Conservation (phyloP, 2,329 filamentous ascomycete species). For the Byssoonygena ceratinophila region DNA sequence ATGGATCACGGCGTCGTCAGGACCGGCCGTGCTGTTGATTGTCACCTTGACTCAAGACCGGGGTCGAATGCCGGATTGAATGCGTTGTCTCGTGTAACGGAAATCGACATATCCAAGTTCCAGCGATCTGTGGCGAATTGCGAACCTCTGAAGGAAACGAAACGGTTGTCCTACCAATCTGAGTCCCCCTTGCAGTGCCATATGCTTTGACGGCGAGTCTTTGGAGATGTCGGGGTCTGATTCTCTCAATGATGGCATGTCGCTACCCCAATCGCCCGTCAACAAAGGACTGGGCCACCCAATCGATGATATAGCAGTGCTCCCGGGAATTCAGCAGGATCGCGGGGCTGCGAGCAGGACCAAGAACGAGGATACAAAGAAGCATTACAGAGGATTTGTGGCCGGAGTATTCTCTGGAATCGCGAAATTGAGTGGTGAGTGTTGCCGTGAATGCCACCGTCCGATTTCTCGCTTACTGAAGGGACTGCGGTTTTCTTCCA, state of each 20-base stretch:
- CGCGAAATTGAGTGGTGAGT: conserved; percentile 70
- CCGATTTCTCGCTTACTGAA: neutral
- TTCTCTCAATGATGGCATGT: neutral
- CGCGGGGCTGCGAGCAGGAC: neutral
- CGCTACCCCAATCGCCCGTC: neutral
- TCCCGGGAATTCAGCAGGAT: neutral
- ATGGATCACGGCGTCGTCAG: neutral
- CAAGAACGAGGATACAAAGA: conserved; percentile 11
- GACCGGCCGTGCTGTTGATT: neutral
- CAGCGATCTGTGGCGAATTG: neutral
- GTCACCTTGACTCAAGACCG: neutral
- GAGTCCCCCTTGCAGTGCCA: no score
- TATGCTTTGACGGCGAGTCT: neutral
- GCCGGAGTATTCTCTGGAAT: conserved; percentile 93
- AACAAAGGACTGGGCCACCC: neutral
- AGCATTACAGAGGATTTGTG: conserved; percentile 88
- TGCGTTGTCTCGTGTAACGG: neutral
- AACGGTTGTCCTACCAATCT: no score
- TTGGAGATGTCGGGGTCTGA: neutral
- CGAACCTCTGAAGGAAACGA: neutral
- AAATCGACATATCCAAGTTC: neutral
- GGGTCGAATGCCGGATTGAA: neutral
- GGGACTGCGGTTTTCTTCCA: neutral
- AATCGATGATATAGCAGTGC: neutral
- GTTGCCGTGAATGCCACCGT: neutral